phyloP scores from a whole-genome alignment of 257 asterid species.

The Cynanchum wilfordii region DNA sequence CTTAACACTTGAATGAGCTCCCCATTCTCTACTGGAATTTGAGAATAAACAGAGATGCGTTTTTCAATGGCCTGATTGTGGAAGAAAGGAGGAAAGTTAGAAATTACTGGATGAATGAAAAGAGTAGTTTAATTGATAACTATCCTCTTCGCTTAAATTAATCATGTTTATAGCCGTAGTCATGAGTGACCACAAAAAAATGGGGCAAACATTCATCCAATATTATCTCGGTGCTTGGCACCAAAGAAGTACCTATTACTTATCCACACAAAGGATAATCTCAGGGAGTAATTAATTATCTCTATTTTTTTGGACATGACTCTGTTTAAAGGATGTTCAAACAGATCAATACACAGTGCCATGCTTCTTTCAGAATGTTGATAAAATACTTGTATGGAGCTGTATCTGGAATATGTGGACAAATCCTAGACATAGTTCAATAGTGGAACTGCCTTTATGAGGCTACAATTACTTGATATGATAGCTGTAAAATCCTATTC shows the following conservation, averaged over 20 bases:
- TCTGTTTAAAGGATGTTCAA: background rate
- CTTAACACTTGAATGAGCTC: slow-evolving; percentile 80
- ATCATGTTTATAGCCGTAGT: background rate
- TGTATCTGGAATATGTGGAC: no score
- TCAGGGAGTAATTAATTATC: background rate
- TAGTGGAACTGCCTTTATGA: no score
- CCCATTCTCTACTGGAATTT: slow-evolving; percentile 77
- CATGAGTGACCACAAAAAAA: background rate
- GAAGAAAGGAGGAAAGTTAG: slow-evolving; percentile 11
- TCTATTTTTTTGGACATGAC: background rate
- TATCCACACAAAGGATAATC: background rate
- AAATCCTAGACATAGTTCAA: no score
- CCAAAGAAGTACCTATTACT: background rate
- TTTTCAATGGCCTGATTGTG: slow-evolving; percentile 70
- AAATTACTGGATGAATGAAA: background rate
- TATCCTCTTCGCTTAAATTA: background rate
- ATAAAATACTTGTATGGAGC: no score
- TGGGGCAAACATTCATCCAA: background rate
- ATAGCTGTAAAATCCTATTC: no score
- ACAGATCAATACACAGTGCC: no score
- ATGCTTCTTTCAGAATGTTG: no score
- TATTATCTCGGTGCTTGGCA: background rate
- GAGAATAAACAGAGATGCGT: slow-evolving; percentile 77
- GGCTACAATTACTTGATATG: no score
- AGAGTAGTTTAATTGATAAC: background rate